phyloP scores from a whole-genome alignment of 2,329 filamentous ascomycete species.

The Westerdykella ornata region DNA sequence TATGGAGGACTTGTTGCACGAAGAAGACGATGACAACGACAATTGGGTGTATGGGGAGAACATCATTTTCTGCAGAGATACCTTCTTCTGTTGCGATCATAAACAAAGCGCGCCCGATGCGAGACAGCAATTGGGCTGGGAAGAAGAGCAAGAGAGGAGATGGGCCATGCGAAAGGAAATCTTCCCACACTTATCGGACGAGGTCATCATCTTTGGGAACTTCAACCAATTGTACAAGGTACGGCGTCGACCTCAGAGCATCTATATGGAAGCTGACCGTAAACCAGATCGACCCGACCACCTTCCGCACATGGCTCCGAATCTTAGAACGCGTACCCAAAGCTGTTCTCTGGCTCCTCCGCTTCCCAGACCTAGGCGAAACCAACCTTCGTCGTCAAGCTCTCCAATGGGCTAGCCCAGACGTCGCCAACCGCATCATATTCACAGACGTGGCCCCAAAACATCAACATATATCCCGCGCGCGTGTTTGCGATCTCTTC shows the following conservation, averaged over 20 bases:
- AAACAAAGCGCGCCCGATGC: conserved; percentile 77
- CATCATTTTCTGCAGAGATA: conserved; percentile 87
- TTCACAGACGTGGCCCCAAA: conserved; percentile 98
- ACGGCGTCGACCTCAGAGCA: conserved; percentile 20
- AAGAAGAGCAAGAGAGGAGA: conserved; percentile 69
- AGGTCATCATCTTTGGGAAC: conserved; percentile 87
- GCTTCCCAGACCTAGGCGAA: conserved; percentile 91
- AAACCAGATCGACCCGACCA: conserved; percentile 87
- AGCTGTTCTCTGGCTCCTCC: conserved; percentile 88
- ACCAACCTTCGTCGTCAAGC: conserved; percentile 76
- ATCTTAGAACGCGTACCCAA: conserved; percentile 82
- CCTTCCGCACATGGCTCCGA: conserved; percentile 90
- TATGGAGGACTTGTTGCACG: conserved; percentile 59
- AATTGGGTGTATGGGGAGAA: conserved; percentile 97
- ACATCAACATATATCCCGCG: conserved; percentile 84
- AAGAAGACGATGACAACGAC: conserved; percentile 60
- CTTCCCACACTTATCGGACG: conserved; percentile 75
- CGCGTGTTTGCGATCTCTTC: conserved; percentile 87
- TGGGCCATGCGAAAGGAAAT: conserved; percentile 93
- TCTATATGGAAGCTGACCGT: conserved; percentile 10
- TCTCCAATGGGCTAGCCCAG: conserved; percentile 71
- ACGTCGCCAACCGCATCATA: conserved; percentile 78
- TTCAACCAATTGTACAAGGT: conserved; percentile 99
- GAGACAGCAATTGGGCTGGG: conserved; percentile 66
- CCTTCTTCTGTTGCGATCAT: conserved; percentile 98